Evolutionary conservation across 345 rosid species (phyloP).

Genomic region (Rhodamnia rubescens): DNA sequence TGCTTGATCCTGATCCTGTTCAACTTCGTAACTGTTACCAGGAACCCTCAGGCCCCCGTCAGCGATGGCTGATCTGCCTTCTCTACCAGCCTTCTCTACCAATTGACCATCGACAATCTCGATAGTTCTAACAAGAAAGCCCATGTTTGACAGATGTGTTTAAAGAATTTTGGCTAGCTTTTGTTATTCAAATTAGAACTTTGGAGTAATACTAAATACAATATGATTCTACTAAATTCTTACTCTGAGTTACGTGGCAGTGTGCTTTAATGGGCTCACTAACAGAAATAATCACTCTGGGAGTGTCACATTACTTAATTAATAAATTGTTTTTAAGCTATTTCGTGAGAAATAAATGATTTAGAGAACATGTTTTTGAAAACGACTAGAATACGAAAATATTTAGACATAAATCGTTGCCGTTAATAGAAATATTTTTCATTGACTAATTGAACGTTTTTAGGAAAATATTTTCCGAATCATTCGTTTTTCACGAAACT

Average conservation of each 20-base stretch:
- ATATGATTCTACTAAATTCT: background rate
- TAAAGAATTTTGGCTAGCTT: background rate
- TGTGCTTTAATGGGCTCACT: no score
- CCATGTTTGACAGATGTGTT: background rate
- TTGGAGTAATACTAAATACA: background rate
- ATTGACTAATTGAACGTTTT: background rate
- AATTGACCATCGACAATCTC: background rate
- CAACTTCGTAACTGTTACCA: background rate
- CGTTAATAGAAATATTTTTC: background rate
- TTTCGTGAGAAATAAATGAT: no score
- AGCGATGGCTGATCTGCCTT: background rate
- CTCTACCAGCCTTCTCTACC: background rate
- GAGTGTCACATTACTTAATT: no score
- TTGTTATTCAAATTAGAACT: background rate
- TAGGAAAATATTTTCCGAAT: no score
- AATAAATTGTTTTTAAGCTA: no score
- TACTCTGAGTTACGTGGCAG: no score
- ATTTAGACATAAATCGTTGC: background rate
- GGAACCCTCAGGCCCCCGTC: no score
- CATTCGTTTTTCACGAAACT: no score
- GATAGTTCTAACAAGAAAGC: background rate
- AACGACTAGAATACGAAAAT: background rate
- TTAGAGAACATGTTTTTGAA: no score
- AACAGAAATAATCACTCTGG: no score
- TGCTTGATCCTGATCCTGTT: background rate